A percentile compares a stretch with the other conserved stretches of the same genome.
Evolutionary conservation across 2,329 filamentous ascomycete genomes (phyloP).

Genomic region (Colletotrichum shisoi): DNA sequence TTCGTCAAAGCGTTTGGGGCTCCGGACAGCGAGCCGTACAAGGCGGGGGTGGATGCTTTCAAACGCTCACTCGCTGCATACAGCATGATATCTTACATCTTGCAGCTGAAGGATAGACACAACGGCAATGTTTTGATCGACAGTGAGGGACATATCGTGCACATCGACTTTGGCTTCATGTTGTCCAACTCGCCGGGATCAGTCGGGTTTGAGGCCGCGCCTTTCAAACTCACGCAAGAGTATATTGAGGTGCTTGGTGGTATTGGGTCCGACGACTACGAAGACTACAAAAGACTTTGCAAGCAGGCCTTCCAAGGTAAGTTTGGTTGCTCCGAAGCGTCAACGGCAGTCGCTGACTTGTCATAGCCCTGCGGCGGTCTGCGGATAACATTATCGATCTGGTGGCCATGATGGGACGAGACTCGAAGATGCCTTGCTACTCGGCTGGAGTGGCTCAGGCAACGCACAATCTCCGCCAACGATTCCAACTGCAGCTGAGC

Average conservation of each 20-base stretch:
- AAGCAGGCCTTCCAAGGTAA: slow-evolving; percentile 83
- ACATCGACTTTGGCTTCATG: slow-evolving; percentile 93
- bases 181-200: slow-evolving; percentile 84
- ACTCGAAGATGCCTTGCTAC: slow-evolving; percentile 87
- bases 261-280: slow-evolving; percentile 71
- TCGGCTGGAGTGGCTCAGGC: slow-evolving; percentile 75
- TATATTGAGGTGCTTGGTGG: slow-evolving; percentile 86
- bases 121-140: slow-evolving; percentile 88
- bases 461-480: slow-evolving; percentile 72
- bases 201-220: slow-evolving; percentile 85
- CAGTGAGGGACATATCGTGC: slow-evolving; percentile 84
- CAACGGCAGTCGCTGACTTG: not conserved
- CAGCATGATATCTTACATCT: slow-evolving; percentile 82
- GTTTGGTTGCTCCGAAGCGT: slow-evolving; percentile 38
- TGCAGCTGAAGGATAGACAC: slow-evolving; percentile 86
- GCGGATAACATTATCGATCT: slow-evolving; percentile 83
- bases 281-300: slow-evolving; percentile 79
- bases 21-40: slow-evolving; percentile 72
- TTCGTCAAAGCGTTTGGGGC: slow-evolving; percentile 81
- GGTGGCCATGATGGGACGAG: slow-evolving; percentile 83
- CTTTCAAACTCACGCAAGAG: slow-evolving; percentile 85
- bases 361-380: slow-evolving; percentile 73
- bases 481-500: slow-evolving; percentile 83
- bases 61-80: slow-evolving; percentile 84
- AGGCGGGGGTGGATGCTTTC: slow-evolving; percentile 78